Conservation (phyloP, 2,329 filamentous ascomycete genomes). For the Metarhizium humberi region DNA sequence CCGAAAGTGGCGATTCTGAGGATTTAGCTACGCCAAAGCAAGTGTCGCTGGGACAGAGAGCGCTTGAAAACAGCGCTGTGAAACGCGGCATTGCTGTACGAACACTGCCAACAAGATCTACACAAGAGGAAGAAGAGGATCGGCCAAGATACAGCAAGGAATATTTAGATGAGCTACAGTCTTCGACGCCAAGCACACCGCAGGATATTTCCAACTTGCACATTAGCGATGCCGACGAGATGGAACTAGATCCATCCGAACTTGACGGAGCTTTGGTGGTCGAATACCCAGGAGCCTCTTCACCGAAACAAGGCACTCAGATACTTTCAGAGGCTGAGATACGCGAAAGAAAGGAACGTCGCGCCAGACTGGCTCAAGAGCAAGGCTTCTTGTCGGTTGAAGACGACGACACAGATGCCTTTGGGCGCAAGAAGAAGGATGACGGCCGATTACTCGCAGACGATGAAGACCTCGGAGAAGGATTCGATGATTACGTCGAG, state of each 20-base stretch:
- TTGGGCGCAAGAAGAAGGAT: conserved; percentile 46
- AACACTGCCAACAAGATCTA: conserved; percentile 45
- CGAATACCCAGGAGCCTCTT: conserved; percentile 27
- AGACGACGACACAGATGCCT: conserved; percentile 40
- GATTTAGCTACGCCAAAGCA: conserved; percentile 57
- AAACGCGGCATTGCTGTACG: conserved; percentile 40
- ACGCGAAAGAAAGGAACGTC: conserved; percentile 79
- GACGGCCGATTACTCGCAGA: conserved; percentile 71
- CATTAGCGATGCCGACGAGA: conserved; percentile 38
- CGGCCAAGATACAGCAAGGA: conserved; percentile 78
- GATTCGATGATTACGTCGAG: conserved; percentile 85
- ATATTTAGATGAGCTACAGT: conserved; percentile 76
- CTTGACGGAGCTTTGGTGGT: conserved; percentile 58
- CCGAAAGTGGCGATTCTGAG: conserved; percentile 32
- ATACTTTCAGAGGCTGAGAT: conserved; percentile 83
- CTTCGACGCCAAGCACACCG: conserved; percentile 76
- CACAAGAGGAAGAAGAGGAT: conserved; percentile 47
- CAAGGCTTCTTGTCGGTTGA: conserved; percentile 59
- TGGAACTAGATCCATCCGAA: conserved; percentile 50
- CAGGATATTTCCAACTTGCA: conserved; percentile 44
- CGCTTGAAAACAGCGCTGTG: conserved; percentile 56
- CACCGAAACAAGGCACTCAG: conserved; percentile 26
- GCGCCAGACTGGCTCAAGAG: conserved; percentile 66
- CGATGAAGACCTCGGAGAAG: conserved; percentile 88
- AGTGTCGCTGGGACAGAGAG: conserved; percentile 53